Evolutionary conservation across 148 eudicot genomes (phyloP), one percentile per base, ranked within the genome.

Genomic region (Fagopyrum homotropicum): DNA sequence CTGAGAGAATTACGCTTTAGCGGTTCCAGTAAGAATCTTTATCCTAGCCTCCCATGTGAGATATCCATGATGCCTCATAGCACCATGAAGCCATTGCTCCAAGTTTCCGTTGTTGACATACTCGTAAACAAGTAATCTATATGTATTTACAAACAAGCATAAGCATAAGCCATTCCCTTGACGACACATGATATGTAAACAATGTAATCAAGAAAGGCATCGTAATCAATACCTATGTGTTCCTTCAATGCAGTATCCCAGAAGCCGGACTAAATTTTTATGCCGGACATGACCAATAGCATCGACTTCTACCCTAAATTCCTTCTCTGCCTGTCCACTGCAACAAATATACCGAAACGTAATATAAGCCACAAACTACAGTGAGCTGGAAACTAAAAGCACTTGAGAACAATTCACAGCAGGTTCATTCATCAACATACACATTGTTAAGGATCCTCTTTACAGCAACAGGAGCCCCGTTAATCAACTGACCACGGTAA

Each of bases 41-140:
- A 90, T 84, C 46, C 98, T 91, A 73, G 96, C 93, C 77, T 93
- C 96, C 98, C 98, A 93, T 19, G 93, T 89, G 78, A 93, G 81
- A 76, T 71, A 78, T 50, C 93, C 93, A 72, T 85, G 86, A 26
- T 90, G 91, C 73, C 87, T 83, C 91, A 90, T 88, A 64, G 88
- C 93, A 69, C 98, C 98, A 80, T 93, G 98, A 77, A 93, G 90
- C 98, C 98, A 93, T 82, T 93, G 96, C 80, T 93, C 98, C 83
- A 93, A 81, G 84, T 93, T 93, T 51, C 98, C 96, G 60, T 93
- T 93, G 77, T 90, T 85, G 55, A 93, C 96, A 73, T 87, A 93
- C 79, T 93, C 98, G 77, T 90, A 93, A 10, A 93, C 98, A 78
- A 93, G 84, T 86, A 93, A 87, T 86, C 96, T 93, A 74, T 72